Base-by-base conservation (phyloP, 306 rosid genomes). In the Sesbania bispinosa region DNA sequence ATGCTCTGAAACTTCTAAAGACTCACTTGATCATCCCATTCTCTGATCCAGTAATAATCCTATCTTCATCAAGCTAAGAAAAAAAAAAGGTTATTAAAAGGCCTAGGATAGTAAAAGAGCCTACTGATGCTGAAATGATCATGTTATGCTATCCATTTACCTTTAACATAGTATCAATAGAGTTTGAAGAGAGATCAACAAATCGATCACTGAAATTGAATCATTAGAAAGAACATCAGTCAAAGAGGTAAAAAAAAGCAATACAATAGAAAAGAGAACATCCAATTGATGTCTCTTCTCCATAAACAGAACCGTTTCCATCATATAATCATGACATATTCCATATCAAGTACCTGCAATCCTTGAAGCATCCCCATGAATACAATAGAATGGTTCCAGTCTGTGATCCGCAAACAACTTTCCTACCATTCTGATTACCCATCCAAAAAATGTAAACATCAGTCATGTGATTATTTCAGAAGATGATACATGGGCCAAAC, bases 361-460 rank as follows among this genome's bases (percentile, higher is more conserved):
- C 97, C 85, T 85, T 85, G 89, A 90, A 88, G 86, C 62, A 87
- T 46, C 96, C 98, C 97, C 97, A 93, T 5, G 98, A 88, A 77
- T 93, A 93, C 64, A 93, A 74, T 20, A 93, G 77, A 8, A 93
- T 57, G 62, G 75, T 77, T 76, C 96, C 98, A 76, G 74, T 74
- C 79, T 93, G 97, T 62, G 98, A 82, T 69, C 92, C 95, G 20
- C 98, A 93, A 53, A 93, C 84, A 71, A 93, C 88, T 83, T 90
- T 93, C 63, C 88, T 84, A 52, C 98, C 97, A 77, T 88, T 88
- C 98, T 93, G 78, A 72, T 57, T 59, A 74, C n/a, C n/a, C 59
- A 10, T 15, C 60, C 32, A 67, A 76, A 62, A 58, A 16, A 21
- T 21, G 13, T 7, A 24, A 33, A 26, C 8, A 71, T 72, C 65